Conservation (phyloP, 2,329 filamentous ascomycete species). For the Tricladium varicosporioides region DNA sequence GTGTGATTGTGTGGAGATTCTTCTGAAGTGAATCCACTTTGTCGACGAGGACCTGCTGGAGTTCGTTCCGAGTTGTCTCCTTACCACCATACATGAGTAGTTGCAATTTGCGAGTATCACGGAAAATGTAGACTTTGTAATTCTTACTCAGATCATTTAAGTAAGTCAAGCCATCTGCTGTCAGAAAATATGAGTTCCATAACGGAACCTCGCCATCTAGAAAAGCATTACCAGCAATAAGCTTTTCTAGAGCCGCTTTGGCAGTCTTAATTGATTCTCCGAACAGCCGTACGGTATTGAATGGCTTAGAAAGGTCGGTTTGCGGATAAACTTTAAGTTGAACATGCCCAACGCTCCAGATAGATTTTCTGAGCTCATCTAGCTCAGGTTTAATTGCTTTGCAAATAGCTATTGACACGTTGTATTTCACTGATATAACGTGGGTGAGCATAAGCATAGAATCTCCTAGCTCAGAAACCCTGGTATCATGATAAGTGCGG, state of each 20-base stretch:
- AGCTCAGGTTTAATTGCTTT: slow-evolving; percentile 33
- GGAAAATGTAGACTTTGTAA: slow-evolving; percentile 29
- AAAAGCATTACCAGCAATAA: slow-evolving; percentile 36
- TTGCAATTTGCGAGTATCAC: slow-evolving; percentile 31
- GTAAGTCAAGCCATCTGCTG: slow-evolving; percentile 18
- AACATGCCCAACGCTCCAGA: slow-evolving; percentile 35
- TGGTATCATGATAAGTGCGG: slow-evolving; percentile 31
- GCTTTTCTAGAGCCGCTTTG: slow-evolving; percentile 33
- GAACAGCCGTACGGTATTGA: slow-evolving; percentile 39
- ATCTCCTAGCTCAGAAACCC: slow-evolving; percentile 32
- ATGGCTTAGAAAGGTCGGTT: slow-evolving; percentile 25
- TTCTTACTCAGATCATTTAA: slow-evolving; percentile 2
- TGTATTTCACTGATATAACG: slow-evolving; percentile 39
- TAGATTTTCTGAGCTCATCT: slow-evolving; percentile 17
- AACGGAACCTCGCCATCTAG: slow-evolving; percentile 25
- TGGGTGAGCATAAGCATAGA: slow-evolving; percentile 39
- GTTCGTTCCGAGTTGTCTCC: background rate
- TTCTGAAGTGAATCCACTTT: background rate
- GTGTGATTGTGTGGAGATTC: background rate
- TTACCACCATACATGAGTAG: slow-evolving; percentile 26
- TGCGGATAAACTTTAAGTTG: slow-evolving; percentile 29
- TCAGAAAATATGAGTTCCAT: slow-evolving; percentile 35
- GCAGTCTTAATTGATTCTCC: slow-evolving; percentile 36
- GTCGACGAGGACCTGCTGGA: background rate
- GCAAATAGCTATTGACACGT: slow-evolving; percentile 37